These are phyloP conservation scores for Cutaneotrichosporon dermatis DNA, from an alignment of 1,284 basidiomycete species.

Conservation along the genomic window DNA sequence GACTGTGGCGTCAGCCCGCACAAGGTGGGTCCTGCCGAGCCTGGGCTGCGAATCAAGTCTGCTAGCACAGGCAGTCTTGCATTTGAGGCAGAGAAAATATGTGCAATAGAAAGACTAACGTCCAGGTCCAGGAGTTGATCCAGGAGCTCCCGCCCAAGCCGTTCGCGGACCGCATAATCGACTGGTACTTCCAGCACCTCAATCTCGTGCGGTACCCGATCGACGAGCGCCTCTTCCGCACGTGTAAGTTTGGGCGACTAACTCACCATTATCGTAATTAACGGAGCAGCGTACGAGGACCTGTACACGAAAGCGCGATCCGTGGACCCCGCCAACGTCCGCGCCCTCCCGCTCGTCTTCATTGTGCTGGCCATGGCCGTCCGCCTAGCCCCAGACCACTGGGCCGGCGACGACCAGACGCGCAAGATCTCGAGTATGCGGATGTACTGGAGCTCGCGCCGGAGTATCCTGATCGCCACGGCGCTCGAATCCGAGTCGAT, in stretches of 20 bases:
- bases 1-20: conserved; percentile 86
- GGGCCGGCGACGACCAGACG: conserved; percentile 69
- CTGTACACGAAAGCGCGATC: conserved; percentile 68
- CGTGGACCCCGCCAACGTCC: conserved; percentile 74
- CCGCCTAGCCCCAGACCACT: conserved; percentile 74
- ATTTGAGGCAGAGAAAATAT: no score
- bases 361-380: conserved; percentile 88
- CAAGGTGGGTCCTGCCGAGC: conserved; percentile 50
- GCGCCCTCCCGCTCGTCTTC: conserved; percentile 84
- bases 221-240: conserved; percentile 77
- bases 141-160: conserved; percentile 76
- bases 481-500: conserved; percentile 85
- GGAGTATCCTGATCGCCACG: conserved; percentile 78
- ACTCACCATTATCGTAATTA: neutral
- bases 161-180: conserved; percentile 60
- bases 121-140: conserved; percentile 69
- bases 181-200: conserved; percentile 56
- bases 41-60: no score
- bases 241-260: conserved; percentile 38
- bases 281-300: conserved; percentile 60
- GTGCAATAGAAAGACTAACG: conserved; percentile 2
- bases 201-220: conserved; percentile 94
- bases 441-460: conserved; percentile 89
- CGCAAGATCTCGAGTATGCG: conserved; percentile 72
- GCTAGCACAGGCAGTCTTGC: no score